Evolutionary conservation across 2,329 filamentous ascomycete genomes (phyloP), one percentile per base, ranked within the genome.

Genomic region (Lecanoromycetidae sp.): DNA sequence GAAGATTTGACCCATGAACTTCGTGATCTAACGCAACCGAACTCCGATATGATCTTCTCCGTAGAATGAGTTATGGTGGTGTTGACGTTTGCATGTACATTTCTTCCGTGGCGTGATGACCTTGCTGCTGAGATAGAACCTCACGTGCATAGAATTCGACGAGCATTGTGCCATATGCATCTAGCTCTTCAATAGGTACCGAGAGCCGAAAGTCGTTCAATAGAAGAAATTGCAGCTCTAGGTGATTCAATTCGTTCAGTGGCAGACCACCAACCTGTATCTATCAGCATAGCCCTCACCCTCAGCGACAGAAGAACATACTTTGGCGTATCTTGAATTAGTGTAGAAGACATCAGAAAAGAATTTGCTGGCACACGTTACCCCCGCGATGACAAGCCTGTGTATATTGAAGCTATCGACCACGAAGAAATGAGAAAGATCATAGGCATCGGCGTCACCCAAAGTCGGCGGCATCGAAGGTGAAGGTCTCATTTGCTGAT

Each of bases 371-470:
- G 91, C 88, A 65, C 91, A 96, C 3, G 91, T 98, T 36, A 98
- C 91, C 29, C 90, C 91, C 2, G 91, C 87, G 61, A 98, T 98
- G 46, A 96, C 88, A 46, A 98, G 71, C 46, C 91, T 81, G 62
- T 98, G 91, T 54, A 98, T 96, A 66, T 98, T 98, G 70, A 91
- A 98, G 67, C 91, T 96, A 67, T 98, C 91, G 9, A 96, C 91
- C 33, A 96, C 90, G 61, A 98, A 96, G 59, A 80, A 84, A 58
- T 84, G 79, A 2, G 51, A 51, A 25, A 53, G 46, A 23, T 49
- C 38, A 19, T 45, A 49, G 3, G 49, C 48, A 38, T 50, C 50
- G 17, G 43, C 34, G 26, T 54, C 39, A 7, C 35, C 29, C 27
- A 44, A 22, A 10, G 29, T 35, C 12, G 44, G 27, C 6, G 49